Conservation (phyloP, 1,284 basidiomycete genomes). For the Mycena sp. region DNA sequence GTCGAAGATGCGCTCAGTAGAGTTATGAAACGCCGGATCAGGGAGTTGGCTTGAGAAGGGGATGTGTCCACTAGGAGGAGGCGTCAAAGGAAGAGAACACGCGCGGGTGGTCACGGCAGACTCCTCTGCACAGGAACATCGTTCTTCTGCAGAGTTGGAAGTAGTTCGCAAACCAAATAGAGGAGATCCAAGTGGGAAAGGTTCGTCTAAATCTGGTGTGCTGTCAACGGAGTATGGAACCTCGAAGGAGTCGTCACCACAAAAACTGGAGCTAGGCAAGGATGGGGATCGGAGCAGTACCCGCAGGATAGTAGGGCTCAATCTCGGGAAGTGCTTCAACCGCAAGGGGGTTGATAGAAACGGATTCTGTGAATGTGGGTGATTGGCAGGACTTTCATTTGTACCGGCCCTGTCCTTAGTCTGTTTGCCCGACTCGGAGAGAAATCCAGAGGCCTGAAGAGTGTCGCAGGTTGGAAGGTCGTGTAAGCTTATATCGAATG, state of each 20-base stretch:
- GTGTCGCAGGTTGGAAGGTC: conserved; percentile 1
- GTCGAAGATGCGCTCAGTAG: too few species aligned
- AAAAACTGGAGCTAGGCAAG: conserved; percentile 23
- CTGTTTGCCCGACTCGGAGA: neutral
- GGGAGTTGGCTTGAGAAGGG: conserved; percentile 14
- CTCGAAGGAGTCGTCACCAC: too few species aligned
- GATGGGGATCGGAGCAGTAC: conserved; percentile 39
- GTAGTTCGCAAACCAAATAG: neutral
- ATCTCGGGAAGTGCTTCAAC: conserved; percentile 39
- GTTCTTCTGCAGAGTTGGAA: neutral
- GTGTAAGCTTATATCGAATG: conserved; percentile 26
- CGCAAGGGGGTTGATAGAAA: conserved; percentile 43
- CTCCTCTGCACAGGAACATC: too few species aligned
- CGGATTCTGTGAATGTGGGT: conserved; percentile 27
- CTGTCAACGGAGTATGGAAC: too few species aligned
- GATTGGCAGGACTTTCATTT: neutral
- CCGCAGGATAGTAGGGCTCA: conserved; percentile 39
- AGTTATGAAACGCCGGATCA: conserved; percentile 8
- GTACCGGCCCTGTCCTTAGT: neutral
- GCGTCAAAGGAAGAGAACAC: conserved; percentile 22
- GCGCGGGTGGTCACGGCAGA: too few species aligned
- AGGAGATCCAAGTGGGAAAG: neutral
- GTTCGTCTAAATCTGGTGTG: neutral
- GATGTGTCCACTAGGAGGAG: conserved; percentile 25
- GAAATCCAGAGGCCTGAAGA: neutral